These are phyloP conservation scores for Plectranthus barbatus DNA, from an alignment of 257 asterid species.

Conservation along the genomic window DNA sequence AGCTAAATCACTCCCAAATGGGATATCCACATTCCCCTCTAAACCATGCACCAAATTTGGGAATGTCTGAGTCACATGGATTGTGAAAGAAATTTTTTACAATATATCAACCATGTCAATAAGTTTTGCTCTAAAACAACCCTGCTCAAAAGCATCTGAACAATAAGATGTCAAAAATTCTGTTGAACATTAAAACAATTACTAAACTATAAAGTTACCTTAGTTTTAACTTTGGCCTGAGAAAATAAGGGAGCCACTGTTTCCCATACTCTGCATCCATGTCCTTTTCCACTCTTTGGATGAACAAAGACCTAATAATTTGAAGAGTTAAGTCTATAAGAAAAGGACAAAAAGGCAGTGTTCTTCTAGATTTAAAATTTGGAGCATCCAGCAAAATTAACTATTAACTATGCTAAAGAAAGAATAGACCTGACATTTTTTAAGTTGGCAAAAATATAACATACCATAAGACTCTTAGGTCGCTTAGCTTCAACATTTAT, in stretches of 20 bases:
- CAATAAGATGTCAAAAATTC: too few relatives aligned
- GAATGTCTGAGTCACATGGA: too few relatives aligned
- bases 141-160: too few relatives aligned
- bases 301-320: conserved; percentile 78
- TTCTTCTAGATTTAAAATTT: conserved; percentile 15
- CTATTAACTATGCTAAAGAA: neutral
- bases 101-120: too few relatives aligned
- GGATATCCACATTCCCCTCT: too few relatives aligned
- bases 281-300: conserved; percentile 91
- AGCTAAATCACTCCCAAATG: too few relatives aligned
- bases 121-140: too few relatives aligned
- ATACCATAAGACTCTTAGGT: conserved; percentile 88
- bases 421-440: neutral
- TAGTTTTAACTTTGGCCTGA: conserved; percentile 75
- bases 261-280: conserved; percentile 80
- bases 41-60: too few relatives aligned
- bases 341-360: neutral
- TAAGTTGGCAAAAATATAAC: conserved; percentile 7
- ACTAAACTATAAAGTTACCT: conserved; percentile 36
- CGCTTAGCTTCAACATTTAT: conserved; percentile 40
- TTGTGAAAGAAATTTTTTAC: too few relatives aligned
- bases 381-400: conserved; percentile 7
- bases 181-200: too few relatives aligned
- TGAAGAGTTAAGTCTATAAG: conserved; percentile 19
- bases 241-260: conserved; percentile 77